Evolutionary conservation across 75 land plant species (phyloP).

Genomic region (Sequoiadendron giganteum): DNA sequence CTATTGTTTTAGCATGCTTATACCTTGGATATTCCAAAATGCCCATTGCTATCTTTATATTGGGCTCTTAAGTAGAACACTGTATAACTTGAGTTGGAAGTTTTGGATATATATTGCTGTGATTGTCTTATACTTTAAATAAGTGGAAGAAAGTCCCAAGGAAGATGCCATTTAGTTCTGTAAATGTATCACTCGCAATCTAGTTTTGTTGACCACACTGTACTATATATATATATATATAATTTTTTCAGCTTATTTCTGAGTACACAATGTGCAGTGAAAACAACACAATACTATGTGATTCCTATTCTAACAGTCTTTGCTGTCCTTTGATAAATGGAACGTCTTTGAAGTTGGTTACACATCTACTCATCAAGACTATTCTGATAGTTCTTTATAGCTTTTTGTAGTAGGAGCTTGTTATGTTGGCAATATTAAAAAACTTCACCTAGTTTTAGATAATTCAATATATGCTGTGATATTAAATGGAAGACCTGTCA

Average conservation of each 20-base stretch:
- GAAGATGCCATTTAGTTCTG: not conserved
- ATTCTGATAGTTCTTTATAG: no score
- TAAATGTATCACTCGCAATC: not conserved
- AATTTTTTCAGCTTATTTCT: not conserved
- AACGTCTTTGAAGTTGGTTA: no score
- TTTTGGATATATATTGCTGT: not conserved
- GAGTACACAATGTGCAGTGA: no score
- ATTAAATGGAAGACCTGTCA: no score
- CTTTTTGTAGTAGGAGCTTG: no score
- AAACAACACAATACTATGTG: no score
- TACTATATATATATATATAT: not conserved
- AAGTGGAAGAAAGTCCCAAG: not conserved
- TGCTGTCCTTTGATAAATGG: no score
- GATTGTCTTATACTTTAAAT: not conserved
- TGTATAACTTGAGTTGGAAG: not conserved
- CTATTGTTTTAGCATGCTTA: not conserved
- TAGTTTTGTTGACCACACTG: not conserved
- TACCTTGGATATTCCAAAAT: not conserved
- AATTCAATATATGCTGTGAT: no score
- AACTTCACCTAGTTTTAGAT: no score
- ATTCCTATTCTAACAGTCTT: no score
- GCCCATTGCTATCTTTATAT: not conserved
- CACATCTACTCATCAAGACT: no score
- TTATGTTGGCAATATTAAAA: no score
- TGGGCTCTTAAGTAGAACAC: not conserved